A percentile compares a stretch with the other conserved stretches of the same genome.
These are phyloP conservation scores for Brassica incana DNA, from an alignment of 345 rosid species.

Conservation along the genomic window DNA sequence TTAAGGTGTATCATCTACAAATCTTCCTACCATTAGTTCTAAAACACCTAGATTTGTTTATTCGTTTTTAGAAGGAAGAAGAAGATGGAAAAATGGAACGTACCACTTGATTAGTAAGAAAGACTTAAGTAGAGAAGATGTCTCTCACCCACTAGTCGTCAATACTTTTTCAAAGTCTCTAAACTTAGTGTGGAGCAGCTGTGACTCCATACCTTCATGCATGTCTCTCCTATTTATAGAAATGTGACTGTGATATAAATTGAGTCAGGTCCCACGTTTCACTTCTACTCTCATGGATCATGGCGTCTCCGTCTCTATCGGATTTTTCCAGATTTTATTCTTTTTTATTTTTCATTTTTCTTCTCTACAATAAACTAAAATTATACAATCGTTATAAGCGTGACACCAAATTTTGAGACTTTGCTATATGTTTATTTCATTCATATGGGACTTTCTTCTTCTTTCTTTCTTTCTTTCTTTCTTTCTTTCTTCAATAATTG, in stretches of 20 bases:
- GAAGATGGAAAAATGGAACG: slow-evolving; percentile 9
- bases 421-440: not conserved
- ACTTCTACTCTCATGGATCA: slow-evolving; percentile 8
- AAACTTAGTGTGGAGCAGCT: not conserved
- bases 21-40: not conserved
- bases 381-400: not conserved
- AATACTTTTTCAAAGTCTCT: not conserved
- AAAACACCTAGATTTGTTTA: not conserved
- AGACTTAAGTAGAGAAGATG: slow-evolving; percentile 19
- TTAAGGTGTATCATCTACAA: not conserved
- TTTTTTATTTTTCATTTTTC: not conserved
- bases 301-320: slow-evolving; percentile 22
- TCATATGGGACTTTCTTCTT: not conserved
- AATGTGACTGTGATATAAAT: not conserved
- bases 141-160: not conserved
- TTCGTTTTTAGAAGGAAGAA: not conserved
- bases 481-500: not conserved
- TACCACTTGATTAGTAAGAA: slow-evolving; percentile 14
- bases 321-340: not conserved
- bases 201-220: slow-evolving; percentile 2
- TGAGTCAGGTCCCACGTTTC: slow-evolving; percentile 34
- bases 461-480: not conserved
- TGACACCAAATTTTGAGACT: not conserved
- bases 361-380: not conserved
- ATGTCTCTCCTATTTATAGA: slow-evolving; percentile 11